phyloP scores from a whole-genome alignment of 2,329 filamentous ascomycete genomes.

The Exophiala xenobiotica region DNA sequence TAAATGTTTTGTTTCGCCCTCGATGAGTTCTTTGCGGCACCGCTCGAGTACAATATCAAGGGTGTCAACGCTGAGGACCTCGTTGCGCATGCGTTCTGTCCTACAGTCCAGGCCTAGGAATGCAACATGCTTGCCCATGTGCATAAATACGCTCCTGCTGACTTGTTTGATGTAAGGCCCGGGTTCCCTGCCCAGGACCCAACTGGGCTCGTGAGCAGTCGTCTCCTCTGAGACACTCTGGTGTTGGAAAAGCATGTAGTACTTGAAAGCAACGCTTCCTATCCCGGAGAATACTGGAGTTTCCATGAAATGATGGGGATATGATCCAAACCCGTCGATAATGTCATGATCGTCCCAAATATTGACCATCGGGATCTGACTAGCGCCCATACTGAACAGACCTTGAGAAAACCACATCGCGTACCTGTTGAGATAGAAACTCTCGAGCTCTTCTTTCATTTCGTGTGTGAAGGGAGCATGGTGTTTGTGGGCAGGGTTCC shows the following conservation, averaged over 20 bases:
- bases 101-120: conserved; percentile 87
- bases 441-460: conserved; percentile 59
- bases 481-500: conserved; percentile 60
- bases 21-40: conserved; percentile 75
- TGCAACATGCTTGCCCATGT: conserved; percentile 72
- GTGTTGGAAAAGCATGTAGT: conserved; percentile 67
- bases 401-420: conserved; percentile 67
- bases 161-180: conserved; percentile 88
- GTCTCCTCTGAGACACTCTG: conserved; percentile 81
- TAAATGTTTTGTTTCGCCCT: conserved; percentile 83
- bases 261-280: conserved; percentile 58
- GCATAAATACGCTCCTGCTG: conserved; percentile 83
- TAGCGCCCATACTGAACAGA: conserved; percentile 60
- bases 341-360: conserved; percentile 68
- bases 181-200: conserved; percentile 74
- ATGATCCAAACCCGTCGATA: conserved; percentile 66
- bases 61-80: conserved; percentile 75
- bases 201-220: conserved; percentile 81
- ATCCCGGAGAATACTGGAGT: conserved; percentile 65
- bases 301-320: conserved; percentile 63
- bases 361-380: conserved; percentile 63
- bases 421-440: conserved; percentile 63
- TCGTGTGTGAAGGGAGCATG: conserved; percentile 65
- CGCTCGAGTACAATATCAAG: conserved; percentile 86
- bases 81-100: conserved; percentile 81